Evolutionary conservation across 2,329 filamentous ascomycete genomes (phyloP).

Genomic region (Fusarium neocosmosporiellum): DNA sequence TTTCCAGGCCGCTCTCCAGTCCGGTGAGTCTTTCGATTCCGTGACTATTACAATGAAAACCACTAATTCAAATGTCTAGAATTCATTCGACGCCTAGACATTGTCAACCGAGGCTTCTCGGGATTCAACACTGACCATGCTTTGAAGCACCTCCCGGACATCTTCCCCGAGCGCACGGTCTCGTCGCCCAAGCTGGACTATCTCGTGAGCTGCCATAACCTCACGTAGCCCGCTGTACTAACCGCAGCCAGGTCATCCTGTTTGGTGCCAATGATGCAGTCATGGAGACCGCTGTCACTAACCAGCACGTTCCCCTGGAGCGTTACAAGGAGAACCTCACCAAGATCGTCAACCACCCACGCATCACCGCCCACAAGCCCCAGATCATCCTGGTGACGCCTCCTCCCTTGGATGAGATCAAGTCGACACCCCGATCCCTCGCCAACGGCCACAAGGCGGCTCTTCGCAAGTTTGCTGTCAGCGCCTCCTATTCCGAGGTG

Average conservation of each 20-base stretch:
- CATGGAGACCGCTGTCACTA: conserved; percentile 68
- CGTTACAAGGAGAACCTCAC: conserved; percentile 79
- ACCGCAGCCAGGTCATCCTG: conserved; percentile 72
- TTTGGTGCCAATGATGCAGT: conserved; percentile 93
- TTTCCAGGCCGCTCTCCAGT: conserved; percentile 77
- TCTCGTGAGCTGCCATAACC: conserved; percentile 60
- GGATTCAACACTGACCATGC: conserved; percentile 87
- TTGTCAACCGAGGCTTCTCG: conserved; percentile 88
- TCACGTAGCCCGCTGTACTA: conserved; percentile 24
- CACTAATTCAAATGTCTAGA: conserved; percentile 56
- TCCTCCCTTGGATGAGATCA: conserved; percentile 84
- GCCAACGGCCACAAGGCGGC: conserved; percentile 57
- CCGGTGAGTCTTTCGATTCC: conserved; percentile 61
- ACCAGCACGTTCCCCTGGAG: conserved; percentile 82
- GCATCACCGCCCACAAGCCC: conserved; percentile 75
- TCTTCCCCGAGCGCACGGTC: conserved; percentile 73
- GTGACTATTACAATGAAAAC: neutral
- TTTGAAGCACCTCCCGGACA: conserved; percentile 73
- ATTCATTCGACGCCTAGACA: conserved; percentile 81
- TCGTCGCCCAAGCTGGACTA: conserved; percentile 71
- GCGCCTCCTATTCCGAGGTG: conserved; percentile 67
- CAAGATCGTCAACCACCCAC: conserved; percentile 77
- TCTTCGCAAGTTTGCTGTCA: conserved; percentile 60
- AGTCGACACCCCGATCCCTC: conserved; percentile 62
- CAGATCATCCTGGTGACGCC: conserved; percentile 83